phyloP scores from a whole-genome alignment of 495 filamentous ascomycete genomes.

The Lepraria neglecta region DNA sequence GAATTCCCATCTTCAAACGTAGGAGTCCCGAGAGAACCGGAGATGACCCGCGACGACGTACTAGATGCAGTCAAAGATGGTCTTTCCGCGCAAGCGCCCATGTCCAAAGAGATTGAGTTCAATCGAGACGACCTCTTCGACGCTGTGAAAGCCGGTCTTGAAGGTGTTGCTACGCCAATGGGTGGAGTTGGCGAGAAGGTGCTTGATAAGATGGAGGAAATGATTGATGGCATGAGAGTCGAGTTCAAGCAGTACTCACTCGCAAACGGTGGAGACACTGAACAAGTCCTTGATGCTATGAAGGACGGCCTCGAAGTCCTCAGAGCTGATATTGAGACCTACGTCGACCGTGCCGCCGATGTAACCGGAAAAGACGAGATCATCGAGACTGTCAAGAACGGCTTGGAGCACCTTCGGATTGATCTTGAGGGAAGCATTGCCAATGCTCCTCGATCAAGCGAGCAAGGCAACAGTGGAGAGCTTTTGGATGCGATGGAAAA shows the following conservation, averaged over 20 bases:
- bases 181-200: slow-evolving; percentile 56
- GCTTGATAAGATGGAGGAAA: slow-evolving; percentile 63
- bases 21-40: slow-evolving; percentile 26
- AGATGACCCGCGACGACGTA: slow-evolving; percentile 48
- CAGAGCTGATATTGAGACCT: slow-evolving; percentile 72
- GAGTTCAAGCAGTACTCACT: slow-evolving; percentile 70
- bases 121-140: slow-evolving; percentile 60
- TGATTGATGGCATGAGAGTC: slow-evolving; percentile 66
- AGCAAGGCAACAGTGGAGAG: slow-evolving; percentile 43
- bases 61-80: slow-evolving; percentile 53
- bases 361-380: slow-evolving; percentile 69
- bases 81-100: slow-evolving; percentile 44
- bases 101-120: slow-evolving; percentile 53
- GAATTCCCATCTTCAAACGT: slow-evolving; percentile 48
- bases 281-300: slow-evolving; percentile 75
- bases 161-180: slow-evolving; percentile 45
- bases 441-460: slow-evolving; percentile 39
- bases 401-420: slow-evolving; percentile 63
- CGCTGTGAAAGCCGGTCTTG: slow-evolving; percentile 56
- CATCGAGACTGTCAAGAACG: slow-evolving; percentile 63
- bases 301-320: slow-evolving; percentile 79
- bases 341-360: slow-evolving; percentile 62
- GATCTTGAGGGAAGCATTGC: slow-evolving; percentile 63
- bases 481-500: slow-evolving; percentile 65
- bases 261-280: slow-evolving; percentile 67